These are phyloP conservation scores for Onygenales sp. DNA, from an alignment of 2,329 filamentous ascomycete species.

Conservation along the genomic window DNA sequence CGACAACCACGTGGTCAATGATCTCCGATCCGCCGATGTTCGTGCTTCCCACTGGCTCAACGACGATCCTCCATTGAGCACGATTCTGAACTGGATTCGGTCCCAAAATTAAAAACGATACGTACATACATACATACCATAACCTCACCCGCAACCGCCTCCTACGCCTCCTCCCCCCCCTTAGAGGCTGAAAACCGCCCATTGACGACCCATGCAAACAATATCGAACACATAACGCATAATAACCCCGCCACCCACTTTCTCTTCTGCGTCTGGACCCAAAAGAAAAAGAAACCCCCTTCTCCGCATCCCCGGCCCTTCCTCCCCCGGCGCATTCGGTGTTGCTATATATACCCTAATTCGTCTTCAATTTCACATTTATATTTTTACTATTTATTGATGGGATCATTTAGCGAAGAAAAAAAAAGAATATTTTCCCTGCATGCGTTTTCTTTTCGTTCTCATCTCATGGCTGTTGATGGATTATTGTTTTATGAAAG, in stretches of 20 bases:
- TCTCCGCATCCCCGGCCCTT: neutral
- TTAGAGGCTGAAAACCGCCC: neutral
- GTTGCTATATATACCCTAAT: conserved; percentile 2
- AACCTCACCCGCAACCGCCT: too few species aligned
- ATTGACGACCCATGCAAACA: neutral
- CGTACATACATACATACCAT: too few species aligned
- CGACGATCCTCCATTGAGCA: conserved; percentile 49
- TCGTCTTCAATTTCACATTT: neutral
- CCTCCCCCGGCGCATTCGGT: neutral
- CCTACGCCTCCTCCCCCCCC: too few species aligned
- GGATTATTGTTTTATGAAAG: too few species aligned
- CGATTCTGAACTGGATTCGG: conserved; percentile 39
- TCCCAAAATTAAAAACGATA: conserved; percentile 20
- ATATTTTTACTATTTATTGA: neutral
- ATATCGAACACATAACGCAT: neutral
- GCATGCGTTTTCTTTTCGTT: too few species aligned
- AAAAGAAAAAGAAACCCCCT: neutral
- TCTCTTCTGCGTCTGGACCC: neutral
- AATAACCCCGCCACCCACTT: neutral
- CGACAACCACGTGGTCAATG: conserved; percentile 46
- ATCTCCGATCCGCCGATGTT: conserved; percentile 45
- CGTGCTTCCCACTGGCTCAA: conserved; percentile 52
- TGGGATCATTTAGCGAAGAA: too few species aligned
- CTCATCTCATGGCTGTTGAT: too few species aligned
- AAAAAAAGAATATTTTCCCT: too few species aligned